Evolutionary conservation across 805 yeast species (phyloP).

Genomic region (Naumovozyma castellii): DNA sequence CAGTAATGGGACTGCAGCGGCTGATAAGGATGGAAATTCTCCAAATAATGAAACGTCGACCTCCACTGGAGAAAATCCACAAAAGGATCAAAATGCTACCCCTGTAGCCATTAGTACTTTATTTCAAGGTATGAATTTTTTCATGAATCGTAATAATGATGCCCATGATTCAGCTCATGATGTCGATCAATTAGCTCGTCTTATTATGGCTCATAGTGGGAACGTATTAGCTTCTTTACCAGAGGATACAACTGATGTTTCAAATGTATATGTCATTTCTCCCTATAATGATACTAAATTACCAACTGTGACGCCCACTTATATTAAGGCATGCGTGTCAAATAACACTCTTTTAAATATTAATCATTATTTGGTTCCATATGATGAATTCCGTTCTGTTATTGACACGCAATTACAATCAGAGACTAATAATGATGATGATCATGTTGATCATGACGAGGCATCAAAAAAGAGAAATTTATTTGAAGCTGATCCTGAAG

Average conservation of each 20-base stretch:
- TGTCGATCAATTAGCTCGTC: conserved; percentile 11
- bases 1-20: too few relatives aligned
- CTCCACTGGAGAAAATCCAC: too few relatives aligned
- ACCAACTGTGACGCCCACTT: conserved; percentile 27
- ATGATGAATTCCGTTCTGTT: conserved; percentile 19
- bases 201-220: conserved; percentile 22
- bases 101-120: background rate
- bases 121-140: conserved; percentile 13
- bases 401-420: conserved; percentile 15
- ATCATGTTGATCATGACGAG: too few relatives aligned
- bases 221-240: conserved; percentile 16
- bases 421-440: background rate
- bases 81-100: too few relatives aligned
- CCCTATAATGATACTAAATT: conserved; percentile 23
- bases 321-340: conserved; percentile 21
- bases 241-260: conserved; percentile 4
- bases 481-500: too few relatives aligned
- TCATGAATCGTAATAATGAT: conserved; percentile 17
- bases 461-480: background rate
- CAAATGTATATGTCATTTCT: conserved; percentile 21
- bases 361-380: conserved; percentile 23
- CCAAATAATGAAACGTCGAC: too few relatives aligned
- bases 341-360: conserved; percentile 14
- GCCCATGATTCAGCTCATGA: conserved; percentile 20
- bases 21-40: too few relatives aligned